Conservation (phyloP, 345 rosid genomes). For the Gynandropsis gynandra region DNA sequence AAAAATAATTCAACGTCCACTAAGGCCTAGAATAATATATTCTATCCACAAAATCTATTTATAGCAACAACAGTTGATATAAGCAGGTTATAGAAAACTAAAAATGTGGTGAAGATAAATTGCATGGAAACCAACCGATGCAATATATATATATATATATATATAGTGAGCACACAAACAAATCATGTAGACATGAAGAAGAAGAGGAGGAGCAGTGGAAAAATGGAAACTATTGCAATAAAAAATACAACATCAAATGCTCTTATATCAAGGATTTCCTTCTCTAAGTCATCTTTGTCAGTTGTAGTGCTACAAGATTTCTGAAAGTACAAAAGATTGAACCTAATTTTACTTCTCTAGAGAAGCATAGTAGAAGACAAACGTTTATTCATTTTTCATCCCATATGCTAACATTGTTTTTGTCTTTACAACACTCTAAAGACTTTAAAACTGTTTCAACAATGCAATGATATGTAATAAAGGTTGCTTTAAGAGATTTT, state of each 20-base stretch:
- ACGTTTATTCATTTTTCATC: too few relatives aligned
- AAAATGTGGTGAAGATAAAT: slow-evolving; percentile 5
- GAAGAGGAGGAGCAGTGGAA: slow-evolving; percentile 77
- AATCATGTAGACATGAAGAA: slow-evolving; percentile 95
- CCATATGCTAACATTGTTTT: too few relatives aligned
- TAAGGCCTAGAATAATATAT: too few relatives aligned
- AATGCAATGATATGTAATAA: too few relatives aligned
- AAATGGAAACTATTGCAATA: slow-evolving; percentile 74
- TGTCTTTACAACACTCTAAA: too few relatives aligned
- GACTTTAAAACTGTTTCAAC: too few relatives aligned
- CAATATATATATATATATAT: too few relatives aligned
- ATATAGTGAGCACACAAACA: slow-evolving; percentile 75
- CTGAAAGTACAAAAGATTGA: slow-evolving; percentile 35
- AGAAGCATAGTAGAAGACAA: too few relatives aligned
- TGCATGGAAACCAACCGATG: slow-evolving; percentile 88
- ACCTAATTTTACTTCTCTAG: not conserved
- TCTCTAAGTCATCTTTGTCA: slow-evolving; percentile 52
- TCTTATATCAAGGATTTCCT: slow-evolving; percentile 75
- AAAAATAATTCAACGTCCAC: not conserved
- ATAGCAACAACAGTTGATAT: not conserved
- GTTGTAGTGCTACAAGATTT: slow-evolving; percentile 35
- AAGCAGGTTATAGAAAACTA: slow-evolving; percentile 8
- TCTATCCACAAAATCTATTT: not conserved
- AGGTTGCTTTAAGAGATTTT: too few relatives aligned
- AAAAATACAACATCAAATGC: slow-evolving; percentile 76